Percentiles rank a stretch among this genome's conserved stretches.
phyloP scores from a whole-genome alignment of 1,284 basidiomycete species.

The Cryptococcus hybrid region DNA sequence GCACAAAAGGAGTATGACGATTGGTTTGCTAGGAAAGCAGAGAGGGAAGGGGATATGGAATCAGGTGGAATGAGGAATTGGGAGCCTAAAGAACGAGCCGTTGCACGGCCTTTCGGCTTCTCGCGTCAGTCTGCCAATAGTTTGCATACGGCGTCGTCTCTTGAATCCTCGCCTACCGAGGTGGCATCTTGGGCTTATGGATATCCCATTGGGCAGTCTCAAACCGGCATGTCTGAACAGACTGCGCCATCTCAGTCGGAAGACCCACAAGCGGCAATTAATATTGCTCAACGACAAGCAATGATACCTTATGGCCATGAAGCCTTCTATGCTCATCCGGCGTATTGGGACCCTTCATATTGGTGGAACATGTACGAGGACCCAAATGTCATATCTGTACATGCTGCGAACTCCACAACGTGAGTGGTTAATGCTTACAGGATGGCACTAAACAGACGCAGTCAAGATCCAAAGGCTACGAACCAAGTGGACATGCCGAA shows the following conservation, averaged over 20 bases:
- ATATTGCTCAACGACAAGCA: neutral
- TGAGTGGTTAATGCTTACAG: too few relatives aligned
- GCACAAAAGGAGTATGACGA: conserved; percentile 33
- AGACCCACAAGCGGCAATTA: neutral
- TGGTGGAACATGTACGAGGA: conserved; percentile 13
- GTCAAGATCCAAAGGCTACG: too few relatives aligned
- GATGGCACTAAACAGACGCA: too few relatives aligned
- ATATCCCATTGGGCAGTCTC: neutral
- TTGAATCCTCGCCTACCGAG: neutral
- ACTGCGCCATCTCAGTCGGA: conserved; percentile 1
- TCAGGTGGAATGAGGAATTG: conserved; percentile 24
- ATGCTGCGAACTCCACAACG: too few relatives aligned
- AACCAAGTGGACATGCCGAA: neutral
- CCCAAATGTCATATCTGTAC: neutral
- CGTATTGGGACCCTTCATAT: conserved; percentile 18
- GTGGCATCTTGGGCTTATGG: neutral
- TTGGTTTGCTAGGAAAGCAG: conserved; percentile 27
- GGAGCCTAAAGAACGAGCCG: conserved; percentile 20
- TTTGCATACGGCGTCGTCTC: neutral
- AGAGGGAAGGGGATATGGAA: conserved; percentile 28
- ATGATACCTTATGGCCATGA: conserved; percentile 3
- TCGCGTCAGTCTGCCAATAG: neutral
- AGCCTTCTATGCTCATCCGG: conserved; percentile 10
- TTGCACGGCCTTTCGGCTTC: conserved; percentile 20
- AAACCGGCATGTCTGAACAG: neutral